Percentiles rank a stretch among this genome's conserved stretches.
These are phyloP conservation scores for Pleurotus platypus DNA, from an alignment of 768 basidiomycete species.

Conservation along the genomic window DNA sequence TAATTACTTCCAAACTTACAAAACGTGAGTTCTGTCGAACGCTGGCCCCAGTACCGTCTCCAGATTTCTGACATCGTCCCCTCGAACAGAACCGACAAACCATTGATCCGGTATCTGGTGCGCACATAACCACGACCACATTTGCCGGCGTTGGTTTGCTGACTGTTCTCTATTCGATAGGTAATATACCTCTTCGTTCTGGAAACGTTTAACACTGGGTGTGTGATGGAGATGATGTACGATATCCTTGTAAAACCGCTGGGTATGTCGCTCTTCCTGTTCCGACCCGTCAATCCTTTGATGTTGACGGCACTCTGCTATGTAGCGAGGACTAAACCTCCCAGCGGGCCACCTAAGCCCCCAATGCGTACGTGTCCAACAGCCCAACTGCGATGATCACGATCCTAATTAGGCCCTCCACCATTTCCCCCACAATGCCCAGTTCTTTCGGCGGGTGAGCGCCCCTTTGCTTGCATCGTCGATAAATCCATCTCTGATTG, in stretches of 20 bases:
- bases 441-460: no score
- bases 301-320: background rate
- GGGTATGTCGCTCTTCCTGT: background rate
- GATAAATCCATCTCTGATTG: no score
- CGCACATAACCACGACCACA: background rate
- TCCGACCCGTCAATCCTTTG: no score
- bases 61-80: background rate
- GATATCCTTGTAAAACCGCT: conserved; percentile 6
- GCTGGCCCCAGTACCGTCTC: background rate
- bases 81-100: background rate
- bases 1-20: conserved; percentile 8
- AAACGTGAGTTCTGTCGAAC: background rate
- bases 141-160: background rate
- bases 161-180: background rate
- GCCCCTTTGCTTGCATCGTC: no score
- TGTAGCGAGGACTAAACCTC: no score
- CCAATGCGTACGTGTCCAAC: background rate
- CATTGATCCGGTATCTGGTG: conserved; percentile 8
- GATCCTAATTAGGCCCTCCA: no score
- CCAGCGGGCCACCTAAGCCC: background rate
- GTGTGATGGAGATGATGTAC: conserved; percentile 11
- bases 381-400: background rate
- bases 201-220: conserved; percentile 12
- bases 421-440: no score
- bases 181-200: conserved; percentile 10